phyloP scores from a whole-genome alignment of 352 stramenopile species.

The Pythium myriotylum region DNA sequence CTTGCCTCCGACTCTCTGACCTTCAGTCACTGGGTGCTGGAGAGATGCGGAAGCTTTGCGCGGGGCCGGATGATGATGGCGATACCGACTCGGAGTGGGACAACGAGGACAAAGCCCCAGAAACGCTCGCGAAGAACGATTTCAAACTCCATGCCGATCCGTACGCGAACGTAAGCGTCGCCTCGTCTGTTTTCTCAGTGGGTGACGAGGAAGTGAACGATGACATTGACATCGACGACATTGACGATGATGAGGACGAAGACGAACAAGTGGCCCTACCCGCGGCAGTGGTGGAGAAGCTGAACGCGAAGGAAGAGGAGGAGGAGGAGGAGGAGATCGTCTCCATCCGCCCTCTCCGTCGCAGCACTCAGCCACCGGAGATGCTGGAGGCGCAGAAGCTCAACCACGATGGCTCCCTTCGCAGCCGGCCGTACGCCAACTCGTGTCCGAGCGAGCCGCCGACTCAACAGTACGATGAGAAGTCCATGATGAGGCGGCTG shows the following conservation, averaged over 20 bases:
- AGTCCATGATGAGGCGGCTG: slow-evolving; percentile 32
- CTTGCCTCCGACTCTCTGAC: slow-evolving; percentile 12
- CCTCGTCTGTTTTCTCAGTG: not conserved
- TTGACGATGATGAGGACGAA: slow-evolving; percentile 13
- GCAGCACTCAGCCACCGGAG: slow-evolving; percentile 25
- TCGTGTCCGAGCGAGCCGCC: slow-evolving; percentile 25
- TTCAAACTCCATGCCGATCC: too few species aligned
- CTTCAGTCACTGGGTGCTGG: slow-evolving; percentile 25
- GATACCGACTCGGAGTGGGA: not conserved
- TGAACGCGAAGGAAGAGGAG: not conserved
- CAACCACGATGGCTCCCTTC: slow-evolving; percentile 32
- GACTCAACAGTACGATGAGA: slow-evolving; percentile 36
- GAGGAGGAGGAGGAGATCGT: slow-evolving; percentile 22
- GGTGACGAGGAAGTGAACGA: too few species aligned
- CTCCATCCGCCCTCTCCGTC: slow-evolving; percentile 23
- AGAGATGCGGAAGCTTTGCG: not conserved
- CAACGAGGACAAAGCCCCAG: not conserved
- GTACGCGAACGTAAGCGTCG: slow-evolving; percentile 1
- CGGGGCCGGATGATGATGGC: not conserved
- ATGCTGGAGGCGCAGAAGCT: slow-evolving; percentile 31
- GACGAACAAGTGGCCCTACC: not conserved
- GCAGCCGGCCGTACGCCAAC: slow-evolving; percentile 3
- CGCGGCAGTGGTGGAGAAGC: not conserved
- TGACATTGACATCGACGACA: not conserved
- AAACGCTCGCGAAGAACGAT: not conserved